Conservation (phyloP, 306 rosid species). For the Sphenostylis stenocarpa region DNA sequence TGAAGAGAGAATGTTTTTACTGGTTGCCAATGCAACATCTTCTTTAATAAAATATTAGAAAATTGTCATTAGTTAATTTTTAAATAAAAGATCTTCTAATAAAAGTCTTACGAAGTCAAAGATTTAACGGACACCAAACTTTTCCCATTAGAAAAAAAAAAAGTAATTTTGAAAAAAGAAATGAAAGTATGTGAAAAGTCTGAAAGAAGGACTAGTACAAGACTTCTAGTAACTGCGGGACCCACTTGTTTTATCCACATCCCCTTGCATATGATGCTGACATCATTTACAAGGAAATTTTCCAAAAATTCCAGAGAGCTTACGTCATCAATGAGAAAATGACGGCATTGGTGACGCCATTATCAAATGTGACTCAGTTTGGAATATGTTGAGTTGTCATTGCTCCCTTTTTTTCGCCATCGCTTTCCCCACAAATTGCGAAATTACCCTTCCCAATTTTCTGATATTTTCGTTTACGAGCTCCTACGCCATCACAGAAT, state of each 20-base stretch:
- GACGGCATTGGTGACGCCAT: slow-evolving; percentile 30
- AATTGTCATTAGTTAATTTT: not conserved
- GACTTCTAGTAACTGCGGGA: slow-evolving; percentile 29
- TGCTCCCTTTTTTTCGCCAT: slow-evolving; percentile 11
- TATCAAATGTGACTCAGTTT: not conserved
- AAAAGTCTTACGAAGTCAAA: not conserved
- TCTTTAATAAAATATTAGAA: not conserved
- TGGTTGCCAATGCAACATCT: not conserved
- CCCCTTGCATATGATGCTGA: not conserved
- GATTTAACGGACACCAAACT: not conserved
- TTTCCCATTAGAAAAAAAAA: not conserved
- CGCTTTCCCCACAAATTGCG: slow-evolving; percentile 11
- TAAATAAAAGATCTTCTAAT: not conserved
- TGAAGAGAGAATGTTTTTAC: not conserved
- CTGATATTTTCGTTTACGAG: not conserved
- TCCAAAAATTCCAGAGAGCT: not conserved
- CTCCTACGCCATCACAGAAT: no score
- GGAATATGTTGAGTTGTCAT: not conserved
- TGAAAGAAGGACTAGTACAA: not conserved
- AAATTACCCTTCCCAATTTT: not conserved
- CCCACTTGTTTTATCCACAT: not conserved
- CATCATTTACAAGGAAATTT: not conserved
- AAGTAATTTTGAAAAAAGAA: not conserved
- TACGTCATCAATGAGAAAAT: slow-evolving; percentile 30
- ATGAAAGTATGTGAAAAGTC: slow-evolving; percentile 22